phyloP scores from a whole-genome alignment of 2,329 filamentous ascomycete genomes.

The Sporothrix pseudoabietina region DNA sequence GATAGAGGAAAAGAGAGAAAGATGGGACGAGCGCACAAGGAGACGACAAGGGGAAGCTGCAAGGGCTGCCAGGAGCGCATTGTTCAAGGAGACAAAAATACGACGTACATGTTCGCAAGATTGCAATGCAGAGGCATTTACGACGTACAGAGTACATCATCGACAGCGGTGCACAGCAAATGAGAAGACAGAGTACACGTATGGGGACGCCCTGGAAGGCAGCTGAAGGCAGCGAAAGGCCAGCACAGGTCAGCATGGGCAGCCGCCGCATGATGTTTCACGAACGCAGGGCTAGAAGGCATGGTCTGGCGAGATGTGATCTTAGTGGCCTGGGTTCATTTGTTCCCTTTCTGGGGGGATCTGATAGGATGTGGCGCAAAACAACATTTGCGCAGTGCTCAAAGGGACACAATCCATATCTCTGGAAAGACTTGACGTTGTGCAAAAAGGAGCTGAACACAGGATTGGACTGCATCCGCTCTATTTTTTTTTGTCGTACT shows the following conservation, averaged over 20 bases:
- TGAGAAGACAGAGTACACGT: not conserved
- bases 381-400: not conserved
- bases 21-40: constrained; percentile 6
- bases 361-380: constrained; percentile 12
- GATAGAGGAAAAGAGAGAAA: constrained; percentile 15
- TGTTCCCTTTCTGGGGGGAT: not conserved
- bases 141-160: not conserved
- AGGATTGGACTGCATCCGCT: not conserved
- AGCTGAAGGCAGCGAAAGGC: too few relatives aligned
- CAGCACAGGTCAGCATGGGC: too few relatives aligned
- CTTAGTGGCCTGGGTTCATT: not conserved
- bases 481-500: not conserved
- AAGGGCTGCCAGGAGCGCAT: not conserved
- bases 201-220: not conserved
- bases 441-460: constrained; percentile 8
- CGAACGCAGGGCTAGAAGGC: constrained; percentile 11
- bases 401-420: not conserved
- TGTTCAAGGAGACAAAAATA: not conserved
- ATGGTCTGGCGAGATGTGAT: not conserved
- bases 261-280: constrained; percentile 22
- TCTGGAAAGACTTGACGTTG: constrained; percentile 1
- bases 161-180: not conserved
- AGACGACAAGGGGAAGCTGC: not conserved
- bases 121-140: not conserved
- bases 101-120: not conserved